Evolutionary conservation across 306 rosid species (phyloP).

Genomic region (Abrus precatorius): DNA sequence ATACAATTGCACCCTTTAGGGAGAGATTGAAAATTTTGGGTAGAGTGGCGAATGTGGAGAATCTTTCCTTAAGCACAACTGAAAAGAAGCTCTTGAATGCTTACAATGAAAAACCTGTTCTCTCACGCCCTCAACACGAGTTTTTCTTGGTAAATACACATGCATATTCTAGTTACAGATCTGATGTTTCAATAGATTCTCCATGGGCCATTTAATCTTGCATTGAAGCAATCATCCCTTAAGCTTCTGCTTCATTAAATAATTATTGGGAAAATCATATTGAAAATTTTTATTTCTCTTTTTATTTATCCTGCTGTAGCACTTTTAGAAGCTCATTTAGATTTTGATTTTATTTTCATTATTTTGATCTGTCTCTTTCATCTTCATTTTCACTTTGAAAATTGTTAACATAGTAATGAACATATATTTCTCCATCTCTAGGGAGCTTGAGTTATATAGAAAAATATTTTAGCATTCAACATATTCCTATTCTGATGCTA

Average conservation of each 20-base stretch:
- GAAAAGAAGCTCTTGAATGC: constrained; percentile 94
- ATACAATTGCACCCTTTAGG: constrained; percentile 84
- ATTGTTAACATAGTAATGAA: neutral
- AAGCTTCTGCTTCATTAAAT: neutral
- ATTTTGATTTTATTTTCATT: constrained; percentile 23
- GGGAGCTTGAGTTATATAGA: constrained; percentile 3
- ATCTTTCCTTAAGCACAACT: constrained; percentile 76
- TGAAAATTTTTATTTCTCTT: neutral
- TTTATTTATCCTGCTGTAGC: neutral
- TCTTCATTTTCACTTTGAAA: neutral
- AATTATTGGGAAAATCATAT: neutral
- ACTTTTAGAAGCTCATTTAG: constrained; percentile 17
- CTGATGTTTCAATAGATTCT: neutral
- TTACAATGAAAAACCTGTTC: constrained; percentile 96
- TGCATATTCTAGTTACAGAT: constrained; percentile 6
- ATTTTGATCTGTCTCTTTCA: constrained; percentile 9
- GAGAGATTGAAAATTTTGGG: constrained; percentile 95
- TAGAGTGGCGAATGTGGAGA: constrained; percentile 79
- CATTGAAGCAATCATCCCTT: neutral
- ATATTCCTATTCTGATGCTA: constrained; percentile 25
- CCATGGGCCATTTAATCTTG: neutral
- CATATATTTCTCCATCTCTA: constrained; percentile 3
- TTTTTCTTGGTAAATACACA: constrained; percentile 75
- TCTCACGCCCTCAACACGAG: constrained; percentile 97
- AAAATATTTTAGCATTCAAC: constrained; percentile 15